Evolutionary conservation across 441 rosid species (phyloP).

Genomic region (Erodium chrysanthum): DNA sequence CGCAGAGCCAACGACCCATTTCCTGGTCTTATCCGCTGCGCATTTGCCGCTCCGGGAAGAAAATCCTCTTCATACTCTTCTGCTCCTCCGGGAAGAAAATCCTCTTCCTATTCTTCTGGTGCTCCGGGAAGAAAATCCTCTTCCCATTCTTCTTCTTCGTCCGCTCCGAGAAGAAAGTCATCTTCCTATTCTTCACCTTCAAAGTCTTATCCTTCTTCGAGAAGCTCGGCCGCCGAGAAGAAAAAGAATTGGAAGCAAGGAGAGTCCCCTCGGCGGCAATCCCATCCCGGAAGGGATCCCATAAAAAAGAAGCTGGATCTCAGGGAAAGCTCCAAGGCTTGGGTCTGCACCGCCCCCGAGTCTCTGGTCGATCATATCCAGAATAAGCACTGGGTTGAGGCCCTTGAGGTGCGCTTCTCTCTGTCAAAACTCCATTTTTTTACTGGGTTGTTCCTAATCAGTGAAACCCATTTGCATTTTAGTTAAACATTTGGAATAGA

Average conservation of each 20-base stretch:
- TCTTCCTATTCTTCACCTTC: slow-evolving; percentile 29
- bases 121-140: neutral
- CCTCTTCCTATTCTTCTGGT: neutral
- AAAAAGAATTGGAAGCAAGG: slow-evolving; percentile 72
- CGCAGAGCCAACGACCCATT: neutral
- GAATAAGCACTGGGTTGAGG: slow-evolving; percentile 66
- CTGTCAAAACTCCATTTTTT: too few relatives aligned
- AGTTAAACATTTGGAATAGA: too few relatives aligned
- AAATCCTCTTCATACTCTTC: neutral
- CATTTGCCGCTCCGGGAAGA: slow-evolving; percentile 21
- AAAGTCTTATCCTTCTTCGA: too few relatives aligned
- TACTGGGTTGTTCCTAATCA: too few relatives aligned
- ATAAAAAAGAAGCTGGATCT: slow-evolving; percentile 57
- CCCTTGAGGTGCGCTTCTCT: slow-evolving; percentile 49
- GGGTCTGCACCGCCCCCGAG: slow-evolving; percentile 70
- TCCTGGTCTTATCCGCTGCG: slow-evolving; percentile 23
- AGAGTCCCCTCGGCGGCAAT: slow-evolving; percentile 18
- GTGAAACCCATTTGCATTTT: too few relatives aligned
- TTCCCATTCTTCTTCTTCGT: neutral
- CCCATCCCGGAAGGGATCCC: slow-evolving; percentile 33
- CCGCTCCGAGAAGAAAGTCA: neutral
- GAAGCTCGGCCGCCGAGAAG: slow-evolving; percentile 17
- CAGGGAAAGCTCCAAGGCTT: slow-evolving; percentile 48
- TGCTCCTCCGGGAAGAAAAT: neutral
- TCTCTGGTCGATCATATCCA: slow-evolving; percentile 55